Conservation (phyloP, 23 red algal genomes). For the Cyanidiococcus yangmingshanensis region DNA sequence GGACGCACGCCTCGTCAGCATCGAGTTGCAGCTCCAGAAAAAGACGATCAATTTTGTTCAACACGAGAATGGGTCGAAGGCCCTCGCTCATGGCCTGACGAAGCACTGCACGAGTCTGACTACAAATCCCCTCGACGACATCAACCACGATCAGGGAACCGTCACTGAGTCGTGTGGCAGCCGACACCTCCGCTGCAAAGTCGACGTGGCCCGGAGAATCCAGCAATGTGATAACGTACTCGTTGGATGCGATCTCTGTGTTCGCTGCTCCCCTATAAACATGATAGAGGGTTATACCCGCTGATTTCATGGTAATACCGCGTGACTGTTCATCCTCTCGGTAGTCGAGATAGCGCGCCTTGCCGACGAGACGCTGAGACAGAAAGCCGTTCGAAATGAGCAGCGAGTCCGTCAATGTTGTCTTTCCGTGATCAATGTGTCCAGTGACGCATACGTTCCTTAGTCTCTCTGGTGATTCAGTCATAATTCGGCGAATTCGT, state of each 20-base stretch:
- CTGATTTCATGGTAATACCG: constrained; percentile 98
- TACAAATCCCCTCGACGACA: constrained; percentile 92
- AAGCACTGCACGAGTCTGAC: constrained; percentile 81
- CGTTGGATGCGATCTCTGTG: constrained; percentile 15
- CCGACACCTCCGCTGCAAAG: constrained; percentile 89
- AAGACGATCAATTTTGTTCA: constrained; percentile 95
- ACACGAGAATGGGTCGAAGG: constrained; percentile 65
- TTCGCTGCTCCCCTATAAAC: not conserved
- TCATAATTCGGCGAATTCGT: constrained; percentile 2
- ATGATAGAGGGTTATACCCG: constrained; percentile 58
- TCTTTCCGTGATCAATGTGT: constrained; percentile 99
- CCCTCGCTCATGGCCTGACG: constrained; percentile 48
- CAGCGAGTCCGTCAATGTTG: constrained; percentile 85
- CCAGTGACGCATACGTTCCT: constrained; percentile 92
- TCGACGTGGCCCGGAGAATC: constrained; percentile 98
- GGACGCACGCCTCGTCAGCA: constrained; percentile 62
- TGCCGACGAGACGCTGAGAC: constrained; percentile 63
- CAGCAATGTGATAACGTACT: constrained; percentile 68
- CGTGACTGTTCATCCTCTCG: constrained; percentile 86
- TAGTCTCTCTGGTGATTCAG: constrained; percentile 23
- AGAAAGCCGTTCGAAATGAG: constrained; percentile 76
- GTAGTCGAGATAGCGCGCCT: constrained; percentile 85
- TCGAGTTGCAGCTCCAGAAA: constrained; percentile 56
- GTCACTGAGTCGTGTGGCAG: constrained; percentile 72
- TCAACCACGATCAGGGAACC: constrained; percentile 87